Conservation (phyloP, 176 grass and related monocot genomes). For the Oryza meyeriana region DNA sequence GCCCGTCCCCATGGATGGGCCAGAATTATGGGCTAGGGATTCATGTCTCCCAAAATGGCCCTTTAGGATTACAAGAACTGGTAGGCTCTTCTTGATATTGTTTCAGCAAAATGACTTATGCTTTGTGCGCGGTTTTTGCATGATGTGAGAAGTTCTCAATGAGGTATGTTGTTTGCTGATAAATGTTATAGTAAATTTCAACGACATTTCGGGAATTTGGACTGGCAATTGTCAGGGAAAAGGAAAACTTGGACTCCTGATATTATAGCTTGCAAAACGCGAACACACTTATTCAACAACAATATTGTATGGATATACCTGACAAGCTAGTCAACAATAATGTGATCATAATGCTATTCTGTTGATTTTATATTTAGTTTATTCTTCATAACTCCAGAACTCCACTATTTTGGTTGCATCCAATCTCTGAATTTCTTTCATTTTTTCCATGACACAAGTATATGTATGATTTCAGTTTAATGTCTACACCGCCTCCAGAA, state of each 20-base stretch:
- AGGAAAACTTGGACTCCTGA: neutral
- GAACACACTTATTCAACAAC: neutral
- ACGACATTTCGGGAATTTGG: neutral
- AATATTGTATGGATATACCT: neutral
- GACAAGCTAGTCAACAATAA: neutral
- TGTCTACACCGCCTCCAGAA: conserved; percentile 93
- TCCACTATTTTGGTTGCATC: conserved; percentile 7
- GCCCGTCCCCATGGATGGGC: neutral
- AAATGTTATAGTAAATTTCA: neutral
- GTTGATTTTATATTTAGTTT: neutral
- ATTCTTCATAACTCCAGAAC: conserved; percentile 18
- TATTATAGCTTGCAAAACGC: neutral
- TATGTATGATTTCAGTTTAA: conserved; percentile 66
- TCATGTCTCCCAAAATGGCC: too few species aligned
- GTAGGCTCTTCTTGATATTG: neutral
- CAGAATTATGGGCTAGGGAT: neutral
- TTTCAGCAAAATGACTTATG: neutral
- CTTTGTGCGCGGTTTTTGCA: neutral
- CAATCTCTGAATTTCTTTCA: conserved; percentile 1
- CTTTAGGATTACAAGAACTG: neutral
- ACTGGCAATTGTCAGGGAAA: neutral
- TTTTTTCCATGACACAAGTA: conserved; percentile 1
- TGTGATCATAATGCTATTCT: neutral
- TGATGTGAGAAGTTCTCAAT: neutral
- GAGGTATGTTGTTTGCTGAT: neutral